These are phyloP conservation scores for Xerocomellus amylosporus DNA, from an alignment of 768 basidiomycete species.

Conservation along the genomic window DNA sequence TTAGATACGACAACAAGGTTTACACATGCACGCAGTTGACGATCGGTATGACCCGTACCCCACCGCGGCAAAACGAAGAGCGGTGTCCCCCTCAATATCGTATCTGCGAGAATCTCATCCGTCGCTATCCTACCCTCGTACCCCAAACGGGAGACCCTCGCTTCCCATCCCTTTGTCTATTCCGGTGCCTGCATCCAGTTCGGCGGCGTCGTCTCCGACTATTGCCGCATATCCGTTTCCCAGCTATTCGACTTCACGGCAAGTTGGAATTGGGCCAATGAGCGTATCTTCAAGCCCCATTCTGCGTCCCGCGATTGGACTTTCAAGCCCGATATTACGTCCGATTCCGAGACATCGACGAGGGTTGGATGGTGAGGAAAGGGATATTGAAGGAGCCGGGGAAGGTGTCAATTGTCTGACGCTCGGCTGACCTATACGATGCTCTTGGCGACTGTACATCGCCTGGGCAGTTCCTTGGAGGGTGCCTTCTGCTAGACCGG, in stretches of 20 bases:
- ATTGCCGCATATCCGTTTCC: conserved; percentile 50
- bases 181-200: conserved; percentile 55
- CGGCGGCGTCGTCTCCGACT: conserved; percentile 73
- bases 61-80: conserved; percentile 71
- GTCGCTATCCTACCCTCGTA: conserved; percentile 43
- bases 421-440: conserved; percentile 23
- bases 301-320: conserved; percentile 63
- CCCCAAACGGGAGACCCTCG: conserved; percentile 56
- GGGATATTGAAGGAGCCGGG: conserved; percentile 75
- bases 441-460: neutral
- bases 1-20: conserved; percentile 4
- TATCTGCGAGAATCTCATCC: conserved; percentile 61
- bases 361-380: conserved; percentile 56
- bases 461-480: neutral
- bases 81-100: conserved; percentile 76
- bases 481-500: neutral
- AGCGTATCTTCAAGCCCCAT: conserved; percentile 74
- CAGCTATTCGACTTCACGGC: conserved; percentile 35
- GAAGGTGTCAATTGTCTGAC: conserved; percentile 70
- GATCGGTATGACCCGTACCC: conserved; percentile 87
- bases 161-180: conserved; percentile 66
- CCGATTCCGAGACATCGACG: conserved; percentile 58
- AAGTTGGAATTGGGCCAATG: conserved; percentile 39
- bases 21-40: conserved; percentile 49
- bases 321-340: conserved; percentile 73